A percentile compares a stretch with the other conserved stretches of the same genome.
phyloP scores from a whole-genome alignment of 805 yeast genomes.

The Candida silvicultrix region DNA sequence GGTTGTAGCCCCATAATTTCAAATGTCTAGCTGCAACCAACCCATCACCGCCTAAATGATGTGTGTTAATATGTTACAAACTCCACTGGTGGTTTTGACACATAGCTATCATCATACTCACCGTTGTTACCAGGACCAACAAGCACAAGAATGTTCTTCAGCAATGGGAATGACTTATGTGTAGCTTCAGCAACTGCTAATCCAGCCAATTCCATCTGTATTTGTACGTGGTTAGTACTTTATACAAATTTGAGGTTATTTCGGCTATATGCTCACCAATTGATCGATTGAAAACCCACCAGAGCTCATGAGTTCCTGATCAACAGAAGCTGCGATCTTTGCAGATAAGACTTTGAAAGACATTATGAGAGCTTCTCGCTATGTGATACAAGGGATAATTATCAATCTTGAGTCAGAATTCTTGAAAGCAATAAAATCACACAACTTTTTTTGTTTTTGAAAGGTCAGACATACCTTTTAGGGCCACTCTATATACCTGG shows the following conservation, averaged over 20 bases:
- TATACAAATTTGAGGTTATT: no score
- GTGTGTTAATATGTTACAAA: conserved; percentile 19
- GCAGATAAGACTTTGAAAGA: conserved; percentile 37
- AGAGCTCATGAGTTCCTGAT: conserved; percentile 80
- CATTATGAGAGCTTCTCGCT: background rate
- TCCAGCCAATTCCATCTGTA: conserved; percentile 90
- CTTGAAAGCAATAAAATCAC: no score
- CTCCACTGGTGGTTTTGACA: conserved; percentile 46
- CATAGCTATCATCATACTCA: conserved; percentile 45
- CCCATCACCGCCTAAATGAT: conserved; percentile 72
- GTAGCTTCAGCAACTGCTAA: conserved; percentile 88
- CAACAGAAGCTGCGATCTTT: conserved; percentile 66
- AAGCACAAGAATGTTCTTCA: conserved; percentile 53
- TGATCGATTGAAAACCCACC: conserved; percentile 81
- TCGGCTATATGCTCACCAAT: conserved; percentile 42
- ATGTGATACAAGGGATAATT: no score
- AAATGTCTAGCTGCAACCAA: conserved; percentile 92
- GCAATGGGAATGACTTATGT: conserved; percentile 52
- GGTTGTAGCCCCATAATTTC: conserved; percentile 70
- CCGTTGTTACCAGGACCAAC: conserved; percentile 97
- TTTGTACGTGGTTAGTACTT: no score
- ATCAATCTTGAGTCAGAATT: no score
- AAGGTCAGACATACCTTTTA: no score
- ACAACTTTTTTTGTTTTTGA: no score
- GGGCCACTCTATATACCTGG: no score